Percentiles rank a stretch among this genome's conserved stretches.
These are phyloP conservation scores for Metarhizium anisopliae DNA, from an alignment of 2,329 filamentous ascomycete genomes.

Conservation along the genomic window DNA sequence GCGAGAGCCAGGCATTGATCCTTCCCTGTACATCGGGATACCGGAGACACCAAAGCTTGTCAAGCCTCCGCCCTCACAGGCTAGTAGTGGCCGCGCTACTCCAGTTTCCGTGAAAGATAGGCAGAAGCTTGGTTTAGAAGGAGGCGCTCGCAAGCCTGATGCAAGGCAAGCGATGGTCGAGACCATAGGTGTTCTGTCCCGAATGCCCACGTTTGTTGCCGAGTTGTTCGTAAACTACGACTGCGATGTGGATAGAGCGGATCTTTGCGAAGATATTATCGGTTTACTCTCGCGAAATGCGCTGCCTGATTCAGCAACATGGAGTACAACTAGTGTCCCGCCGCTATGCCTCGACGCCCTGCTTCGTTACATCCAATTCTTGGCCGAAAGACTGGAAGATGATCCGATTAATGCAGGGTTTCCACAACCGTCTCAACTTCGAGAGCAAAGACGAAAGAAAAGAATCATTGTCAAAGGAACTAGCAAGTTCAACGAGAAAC, in stretches of 20 bases:
- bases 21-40: slow-evolving; percentile 83
- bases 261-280: slow-evolving; percentile 92
- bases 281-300: slow-evolving; percentile 88
- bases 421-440: slow-evolving; percentile 55
- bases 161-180: slow-evolving; percentile 98
- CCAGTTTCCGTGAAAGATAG: slow-evolving; percentile 88
- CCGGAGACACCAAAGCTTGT: slow-evolving; percentile 83
- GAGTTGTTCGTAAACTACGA: slow-evolving; percentile 98
- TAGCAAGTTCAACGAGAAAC: slow-evolving; percentile 89
- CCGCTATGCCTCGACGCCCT: slow-evolving; percentile 89
- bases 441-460: slow-evolving; percentile 69
- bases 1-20: slow-evolving; percentile 80
- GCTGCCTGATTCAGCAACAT: slow-evolving; percentile 92
- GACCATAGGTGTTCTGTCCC: slow-evolving; percentile 80
- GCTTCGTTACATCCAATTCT: slow-evolving; percentile 82
- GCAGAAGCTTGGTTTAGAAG: slow-evolving; percentile 86
- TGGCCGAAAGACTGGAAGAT: slow-evolving; percentile 77
- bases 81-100: slow-evolving; percentile 72
- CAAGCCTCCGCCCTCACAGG: slow-evolving; percentile 65
- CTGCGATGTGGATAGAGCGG: slow-evolving; percentile 82
- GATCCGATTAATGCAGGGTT: slow-evolving; percentile 54
- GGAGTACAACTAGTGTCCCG: slow-evolving; percentile 97
- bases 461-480: slow-evolving; percentile 82
- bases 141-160: slow-evolving; percentile 84
- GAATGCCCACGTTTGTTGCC: slow-evolving; percentile 90